Evolutionary conservation across 805 yeast genomes (phyloP).

Genomic region (Ogataea nakhonphanomensis): DNA sequence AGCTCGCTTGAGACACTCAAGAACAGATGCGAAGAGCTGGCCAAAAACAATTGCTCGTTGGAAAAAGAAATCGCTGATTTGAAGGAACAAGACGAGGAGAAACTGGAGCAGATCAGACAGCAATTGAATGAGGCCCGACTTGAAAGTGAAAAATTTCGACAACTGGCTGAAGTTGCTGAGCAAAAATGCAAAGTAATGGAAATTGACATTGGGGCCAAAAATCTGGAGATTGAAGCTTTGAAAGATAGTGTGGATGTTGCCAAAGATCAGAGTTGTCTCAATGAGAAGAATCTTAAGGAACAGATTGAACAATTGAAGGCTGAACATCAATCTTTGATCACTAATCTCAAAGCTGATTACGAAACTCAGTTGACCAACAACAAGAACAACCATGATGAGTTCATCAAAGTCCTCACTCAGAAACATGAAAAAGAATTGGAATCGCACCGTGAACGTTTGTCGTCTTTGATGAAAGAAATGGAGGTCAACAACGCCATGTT

Average conservation of each 20-base stretch:
- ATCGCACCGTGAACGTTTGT: conserved; percentile 5
- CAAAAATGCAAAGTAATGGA: conserved; percentile 3
- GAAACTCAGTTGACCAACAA: too few relatives aligned
- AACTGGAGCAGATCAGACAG: conserved; percentile 3
- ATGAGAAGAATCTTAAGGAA: neutral
- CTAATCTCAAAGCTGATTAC: too few relatives aligned
- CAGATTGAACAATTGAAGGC: neutral
- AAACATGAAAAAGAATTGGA: too few relatives aligned
- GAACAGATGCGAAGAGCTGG: conserved; percentile 6
- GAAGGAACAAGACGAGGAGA: conserved; percentile 5
- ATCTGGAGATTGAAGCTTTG: neutral
- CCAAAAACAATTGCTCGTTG: conserved; percentile 5
- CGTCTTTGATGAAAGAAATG: conserved; percentile 12
- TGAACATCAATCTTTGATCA: too few relatives aligned
- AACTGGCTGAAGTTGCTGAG: conserved; percentile 8
- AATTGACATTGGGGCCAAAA: conserved; percentile 1
- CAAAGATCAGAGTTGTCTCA: too few relatives aligned
- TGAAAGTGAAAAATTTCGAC: conserved; percentile 5
- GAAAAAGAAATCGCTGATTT: conserved; percentile 6
- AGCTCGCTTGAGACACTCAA: conserved; percentile 14
- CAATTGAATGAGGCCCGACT: conserved; percentile 6
- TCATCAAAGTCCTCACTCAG: too few relatives aligned
- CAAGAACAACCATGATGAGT: too few relatives aligned
- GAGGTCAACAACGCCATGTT: conserved; percentile 15
- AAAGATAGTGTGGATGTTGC: neutral